Base-by-base conservation (phyloP, 2,329 filamentous ascomycete species). In the Podosphaera leucotricha region DNA sequence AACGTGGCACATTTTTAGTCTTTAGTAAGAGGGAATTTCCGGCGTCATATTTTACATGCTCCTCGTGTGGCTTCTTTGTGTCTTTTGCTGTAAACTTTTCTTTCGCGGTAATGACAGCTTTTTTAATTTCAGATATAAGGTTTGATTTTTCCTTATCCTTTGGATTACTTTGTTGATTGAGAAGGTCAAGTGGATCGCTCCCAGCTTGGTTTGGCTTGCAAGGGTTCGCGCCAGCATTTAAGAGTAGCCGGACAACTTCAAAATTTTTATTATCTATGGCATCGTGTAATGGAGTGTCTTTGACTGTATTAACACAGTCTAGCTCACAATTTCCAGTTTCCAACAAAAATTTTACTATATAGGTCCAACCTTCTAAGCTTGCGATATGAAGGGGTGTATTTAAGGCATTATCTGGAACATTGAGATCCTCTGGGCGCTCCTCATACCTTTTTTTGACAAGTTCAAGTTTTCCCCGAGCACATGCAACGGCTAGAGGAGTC, bases 311-410 rank as follows among this genome's bases (percentile, higher is more conserved):
- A 46, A 77, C 65, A 54, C 71, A 87, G 55, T 94, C 81, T 39
- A 52, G 46, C 35, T 52, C 46, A 90, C 70, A 45, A 82, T 79
- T 61, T 28, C 83, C 82, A 49, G 83, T 77, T 7, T 82, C 73
- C 48, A 98, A 75, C 35, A 98, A 64, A 44, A 92, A 79, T 57
- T 81, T 77, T 35, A 95, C 90, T 46, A 95, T 86, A 44, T 90
- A 74, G 26, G 77, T 77, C 58, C 78, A 81, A 6, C 90, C 90
- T 55, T 90, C 80, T 46, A 98, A 68, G 26, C 86, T 77, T 28
- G 90, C 87, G 51, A 93, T 90, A 60, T 98, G 90, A 28, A 98
- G 66, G 20, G 90, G 90, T 1, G 87, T 92, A 55, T 95, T 95
- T n/a, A 84, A 83, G 13, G 90, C 90, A 57, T 93, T 92, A 57